These are phyloP conservation scores for Fusarium pseudograminearum DNA, from an alignment of 2,329 filamentous ascomycete species.

Conservation along the genomic window DNA sequence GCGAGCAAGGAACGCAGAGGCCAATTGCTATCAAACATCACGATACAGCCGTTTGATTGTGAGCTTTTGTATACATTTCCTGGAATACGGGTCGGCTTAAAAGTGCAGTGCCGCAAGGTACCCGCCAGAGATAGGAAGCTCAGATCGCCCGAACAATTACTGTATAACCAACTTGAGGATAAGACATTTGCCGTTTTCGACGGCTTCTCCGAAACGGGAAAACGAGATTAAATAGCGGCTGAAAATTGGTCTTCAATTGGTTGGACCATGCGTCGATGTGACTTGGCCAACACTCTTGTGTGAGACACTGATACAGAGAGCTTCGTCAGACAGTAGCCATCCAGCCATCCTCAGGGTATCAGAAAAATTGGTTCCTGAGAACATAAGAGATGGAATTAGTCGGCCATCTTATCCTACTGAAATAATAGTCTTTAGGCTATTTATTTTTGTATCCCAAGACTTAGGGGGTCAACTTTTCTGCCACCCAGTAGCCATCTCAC, in stretches of 20 bases:
- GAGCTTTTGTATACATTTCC: background rate
- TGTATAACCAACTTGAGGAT: background rate
- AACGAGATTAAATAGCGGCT: background rate
- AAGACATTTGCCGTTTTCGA: constrained; percentile 22
- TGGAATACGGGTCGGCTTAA: background rate
- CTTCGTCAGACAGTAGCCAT: background rate
- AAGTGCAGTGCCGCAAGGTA: constrained; percentile 5
- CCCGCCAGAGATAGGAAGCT: background rate
- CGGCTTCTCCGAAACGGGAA: constrained; percentile 4
- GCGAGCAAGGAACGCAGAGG: background rate
- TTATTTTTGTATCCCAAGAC: no score
- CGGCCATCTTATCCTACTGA: no score
- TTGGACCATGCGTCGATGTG: background rate
- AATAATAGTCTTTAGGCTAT: no score
- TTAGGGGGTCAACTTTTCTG: no score
- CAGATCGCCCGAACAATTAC: background rate
- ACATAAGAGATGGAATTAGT: no score
- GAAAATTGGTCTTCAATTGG: background rate
- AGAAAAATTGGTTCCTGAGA: no score
- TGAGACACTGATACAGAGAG: background rate
- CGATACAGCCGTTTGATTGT: background rate
- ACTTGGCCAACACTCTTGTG: background rate
- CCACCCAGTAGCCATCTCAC: background rate
- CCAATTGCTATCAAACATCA: constrained; percentile 5
- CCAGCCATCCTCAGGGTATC: no score